phyloP scores from a whole-genome alignment of 2,329 filamentous ascomycete species.

The Penicillium capsulatum region DNA sequence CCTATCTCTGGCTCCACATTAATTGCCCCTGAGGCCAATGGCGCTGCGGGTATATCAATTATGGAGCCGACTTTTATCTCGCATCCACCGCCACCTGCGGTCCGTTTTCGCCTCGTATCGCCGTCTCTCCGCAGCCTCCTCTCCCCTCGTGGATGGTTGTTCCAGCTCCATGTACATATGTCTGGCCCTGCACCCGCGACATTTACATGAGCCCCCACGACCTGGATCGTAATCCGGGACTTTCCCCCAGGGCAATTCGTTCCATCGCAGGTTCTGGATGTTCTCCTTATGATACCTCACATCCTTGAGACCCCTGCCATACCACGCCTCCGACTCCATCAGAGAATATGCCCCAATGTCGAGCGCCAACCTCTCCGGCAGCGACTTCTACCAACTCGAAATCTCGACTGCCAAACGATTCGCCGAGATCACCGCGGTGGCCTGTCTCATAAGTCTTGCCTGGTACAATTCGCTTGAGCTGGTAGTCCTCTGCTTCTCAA shows the following conservation, averaged over 20 bases:
- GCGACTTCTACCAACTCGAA: constrained; percentile 12
- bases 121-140: neutral
- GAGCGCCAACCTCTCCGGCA: constrained; percentile 11
- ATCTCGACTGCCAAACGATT: constrained; percentile 7
- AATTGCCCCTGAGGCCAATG: constrained; percentile 6
- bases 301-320: no score
- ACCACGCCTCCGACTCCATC: no score
- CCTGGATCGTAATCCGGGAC: no score
- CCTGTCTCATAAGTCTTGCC: constrained; percentile 39
- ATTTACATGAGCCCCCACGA: no score
- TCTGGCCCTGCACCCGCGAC: no score
- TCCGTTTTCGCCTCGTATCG: constrained; percentile 12
- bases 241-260: neutral
- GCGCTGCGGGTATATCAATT: constrained; percentile 3
- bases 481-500: constrained; percentile 44
- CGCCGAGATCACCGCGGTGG: constrained; percentile 13
- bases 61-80: constrained; percentile 10
- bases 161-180: no score
- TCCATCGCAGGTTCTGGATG: no score
- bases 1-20: constrained; percentile 1
- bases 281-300: no score
- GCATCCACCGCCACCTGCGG: constrained; percentile 15
- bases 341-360: constrained; percentile 23
- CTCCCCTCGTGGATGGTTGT: neutral
- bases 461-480: constrained; percentile 50